Evolutionary conservation across 768 basidiomycete species (phyloP), one percentile per base, ranked within the genome.

Genomic region (Tulasnella sp.): DNA sequence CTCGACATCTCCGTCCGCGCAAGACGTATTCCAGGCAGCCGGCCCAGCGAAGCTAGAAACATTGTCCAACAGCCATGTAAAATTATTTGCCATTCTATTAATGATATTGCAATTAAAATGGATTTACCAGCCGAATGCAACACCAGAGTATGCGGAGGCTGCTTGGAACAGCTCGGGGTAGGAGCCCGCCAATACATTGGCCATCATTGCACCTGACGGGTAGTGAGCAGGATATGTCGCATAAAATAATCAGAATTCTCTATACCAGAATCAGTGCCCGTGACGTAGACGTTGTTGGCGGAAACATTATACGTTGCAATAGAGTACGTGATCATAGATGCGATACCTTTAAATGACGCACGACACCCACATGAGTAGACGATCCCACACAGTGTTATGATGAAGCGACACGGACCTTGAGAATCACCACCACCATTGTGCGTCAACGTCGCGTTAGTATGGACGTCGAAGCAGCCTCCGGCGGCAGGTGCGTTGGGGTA

Each of bases 381-480:
- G n/a, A n/a, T n/a, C n/a, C 34, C 34, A 38, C 15, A 38, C 15
- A n/a, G n/a, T n/a, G n/a, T 15, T 15, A 38, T 5, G 15, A 15
- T 15, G 34, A 5, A 7, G 34, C 5, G 15, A 38, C n/a, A 38
- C 34, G 34, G 7, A 38, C 34, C 50, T 34, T 52, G 50, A 9
- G 56, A 58, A 66, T 82, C 80, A 25, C 79, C 76, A 4, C 80
- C 80, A 11, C 69, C 75, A 64, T 81, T 72, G 65, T 80, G 80
- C 17, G 75, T 79, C 62, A 82, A 71, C 4, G 80, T 80, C 38
- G 69, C 76, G 54, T 65, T 73, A 17, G 34, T 55, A 43, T 45
- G 38, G 11, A 55, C 43, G 38, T 55, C 43, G 15, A 30, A 49
- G 34, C 22, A 31, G 15, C 27, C 21, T n/a, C 58, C 31, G n/a